Evolutionary conservation across 2,329 filamentous ascomycete genomes (phyloP), one percentile per base, ranked within the genome.

Genomic region (Lojkania enalia): DNA sequence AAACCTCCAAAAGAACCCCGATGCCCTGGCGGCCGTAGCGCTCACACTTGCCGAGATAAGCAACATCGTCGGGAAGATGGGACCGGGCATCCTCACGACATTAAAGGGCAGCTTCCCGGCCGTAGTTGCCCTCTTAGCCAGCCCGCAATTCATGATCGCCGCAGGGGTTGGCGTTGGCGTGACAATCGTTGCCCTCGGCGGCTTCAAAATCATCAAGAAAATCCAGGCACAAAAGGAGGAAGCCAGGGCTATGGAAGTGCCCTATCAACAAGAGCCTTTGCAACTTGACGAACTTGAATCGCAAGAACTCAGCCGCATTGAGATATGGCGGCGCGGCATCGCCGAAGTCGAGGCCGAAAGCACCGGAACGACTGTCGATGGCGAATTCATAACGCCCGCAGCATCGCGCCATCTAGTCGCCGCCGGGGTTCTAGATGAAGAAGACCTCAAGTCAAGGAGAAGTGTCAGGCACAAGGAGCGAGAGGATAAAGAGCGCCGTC

Each of bases 201-300:
- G 94, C 4, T 97, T 90, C 81, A 97, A 96, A 74, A 96, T 99
- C 67, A 85, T 99, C 72, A 95, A 96, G 77, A 86, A 84, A 58
- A 88, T 97, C 55, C 75, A 77, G 60, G 74, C 66, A 12, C 71
- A 72, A 45, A 72, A 73, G 23, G 64, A 62, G 7, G 65, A 69
- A 20, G 59, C 61, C 19, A 51, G 42, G 55, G 42, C 40, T 25
- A 35, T 46, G 16, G 44, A 51, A 35, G 40, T 40, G 35, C 32
- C 48, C 20, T 36, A 49, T 44, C 12, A 41, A 47, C 44, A 64
- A 57, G 44, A 67, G 56, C 42, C 55, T 31, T 43, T 62, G 9
- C 66, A 69, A 41, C 71, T 80, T 54, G 80, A 84, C 39, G 79
- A 85, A 55, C 72, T 85, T 57, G 72, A 82, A 49, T 77, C 81